Evolutionary conservation across 352 stramenopile species (phyloP).

Genomic region (Phytophthora chlamydospora): DNA sequence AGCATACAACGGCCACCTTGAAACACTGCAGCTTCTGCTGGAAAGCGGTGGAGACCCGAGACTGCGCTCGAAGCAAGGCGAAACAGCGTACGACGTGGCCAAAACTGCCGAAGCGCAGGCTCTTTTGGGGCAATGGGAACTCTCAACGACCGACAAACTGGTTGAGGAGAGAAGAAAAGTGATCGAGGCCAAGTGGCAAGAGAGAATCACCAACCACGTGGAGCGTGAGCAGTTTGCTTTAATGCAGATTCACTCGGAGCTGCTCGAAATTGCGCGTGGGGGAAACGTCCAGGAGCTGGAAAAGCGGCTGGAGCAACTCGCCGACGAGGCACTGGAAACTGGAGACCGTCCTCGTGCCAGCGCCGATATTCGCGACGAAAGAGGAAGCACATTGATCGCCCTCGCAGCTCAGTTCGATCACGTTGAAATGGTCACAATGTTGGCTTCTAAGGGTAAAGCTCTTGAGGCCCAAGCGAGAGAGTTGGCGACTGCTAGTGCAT

Average conservation of each 20-base stretch:
- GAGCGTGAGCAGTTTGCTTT: constrained; percentile 85
- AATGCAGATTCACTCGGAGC: constrained; percentile 82
- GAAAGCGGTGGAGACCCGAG: constrained; percentile 77
- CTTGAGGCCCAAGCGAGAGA: constrained; percentile 33
- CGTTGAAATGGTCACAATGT: constrained; percentile 53
- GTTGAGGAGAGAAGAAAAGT: constrained; percentile 63
- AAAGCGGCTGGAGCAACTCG: constrained; percentile 69
- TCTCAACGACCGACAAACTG: constrained; percentile 70
- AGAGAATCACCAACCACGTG: constrained; percentile 85
- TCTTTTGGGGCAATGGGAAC: constrained; percentile 72
- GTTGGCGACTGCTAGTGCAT: constrained; percentile 26
- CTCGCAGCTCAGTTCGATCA: constrained; percentile 80
- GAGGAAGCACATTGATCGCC: constrained; percentile 76
- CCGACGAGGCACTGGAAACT: constrained; percentile 67
- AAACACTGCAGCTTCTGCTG: constrained; percentile 71
- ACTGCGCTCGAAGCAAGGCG: constrained; percentile 70
- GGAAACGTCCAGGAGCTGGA: constrained; percentile 62
- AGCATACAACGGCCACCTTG: constrained; percentile 85
- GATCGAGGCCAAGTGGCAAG: constrained; percentile 85
- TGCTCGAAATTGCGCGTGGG: constrained; percentile 55
- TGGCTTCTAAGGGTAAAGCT: constrained; percentile 73
- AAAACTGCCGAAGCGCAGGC: constrained; percentile 73
- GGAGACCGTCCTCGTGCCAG: constrained; percentile 67
- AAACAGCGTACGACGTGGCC: constrained; percentile 87
- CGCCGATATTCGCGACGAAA: constrained; percentile 79